Evolutionary conservation across 352 stramenopile genomes (phyloP), one percentile per base, ranked within the genome.

Genomic region (Globisporangium camurandrum): DNA sequence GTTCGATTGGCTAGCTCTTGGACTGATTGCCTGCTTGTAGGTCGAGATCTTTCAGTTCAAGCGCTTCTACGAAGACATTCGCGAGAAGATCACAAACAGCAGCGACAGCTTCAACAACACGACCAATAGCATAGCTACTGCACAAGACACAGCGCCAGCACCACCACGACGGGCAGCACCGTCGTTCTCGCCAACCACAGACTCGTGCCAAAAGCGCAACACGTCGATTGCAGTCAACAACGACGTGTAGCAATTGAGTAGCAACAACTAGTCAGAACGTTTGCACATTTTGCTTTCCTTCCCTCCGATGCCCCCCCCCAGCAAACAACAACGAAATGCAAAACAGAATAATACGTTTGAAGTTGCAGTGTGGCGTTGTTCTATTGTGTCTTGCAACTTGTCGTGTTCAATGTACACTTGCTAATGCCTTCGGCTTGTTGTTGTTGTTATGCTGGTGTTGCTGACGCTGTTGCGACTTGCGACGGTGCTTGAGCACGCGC

Each of bases 1-100:
- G 24, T 39, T 44, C 20, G 34, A 30, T n/a, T 22, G 27, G 24
- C 11, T 22, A n/a, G 17, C 14, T 34, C 20, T 40, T 2, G 8
- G 27, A 17, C 49, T 46, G 41, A 36, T 46, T 7, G 34, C 57
- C 1, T 62, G 42, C 42, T 16, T 50, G 1, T 53, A 93, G 79
- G 59, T 91, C 12, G 82, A 93, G 56, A 89, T 91, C 45, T 93
- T 93, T 51, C 66, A 86, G 54, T 93, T 93, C 59, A 91, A 93
- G 57, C 75, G 82, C 40, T 93, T 91, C 49, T 93, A 90, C 57
- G 73, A 93, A 55, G 75, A 86, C 31, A 75, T 93, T 17, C 80
- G 77, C 31, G 64, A 66, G 12, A 69, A 77, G 24, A 69, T 93
- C 27, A 71, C 73, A 7, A 67, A 81, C 57, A 64, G 66, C 33